Conservation (phyloP, 768 basidiomycete genomes). For the Rhodotorula graminis region DNA sequence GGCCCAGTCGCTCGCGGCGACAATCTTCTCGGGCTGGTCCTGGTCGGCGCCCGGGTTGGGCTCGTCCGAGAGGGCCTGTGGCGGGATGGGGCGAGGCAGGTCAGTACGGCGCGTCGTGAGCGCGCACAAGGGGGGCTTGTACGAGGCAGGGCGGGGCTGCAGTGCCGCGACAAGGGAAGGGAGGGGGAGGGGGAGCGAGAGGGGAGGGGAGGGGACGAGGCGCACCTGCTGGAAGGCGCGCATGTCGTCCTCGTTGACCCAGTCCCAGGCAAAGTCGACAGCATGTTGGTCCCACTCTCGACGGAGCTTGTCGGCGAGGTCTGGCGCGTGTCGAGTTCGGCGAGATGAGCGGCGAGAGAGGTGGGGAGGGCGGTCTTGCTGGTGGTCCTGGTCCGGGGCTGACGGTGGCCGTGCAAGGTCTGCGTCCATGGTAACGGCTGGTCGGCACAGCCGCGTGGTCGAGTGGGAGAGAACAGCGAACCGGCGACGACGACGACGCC, state of each 20-base stretch:
- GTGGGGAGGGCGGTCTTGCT: neutral
- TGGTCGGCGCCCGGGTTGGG: too few species aligned
- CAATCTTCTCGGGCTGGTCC: slow-evolving; percentile 48
- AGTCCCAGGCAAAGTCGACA: slow-evolving; percentile 21
- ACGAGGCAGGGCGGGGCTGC: neutral
- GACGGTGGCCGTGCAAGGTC: neutral
- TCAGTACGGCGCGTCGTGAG: too few species aligned
- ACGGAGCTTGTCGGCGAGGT: neutral
- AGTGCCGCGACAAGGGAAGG: neutral
- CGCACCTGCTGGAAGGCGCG: slow-evolving; percentile 14
- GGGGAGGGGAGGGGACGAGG: neutral
- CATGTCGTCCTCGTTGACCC: slow-evolving; percentile 32
- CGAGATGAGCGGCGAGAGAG: neutral
- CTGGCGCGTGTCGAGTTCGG: too few species aligned
- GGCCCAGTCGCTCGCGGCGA: slow-evolving; percentile 79
- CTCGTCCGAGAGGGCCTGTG: slow-evolving; percentile 21
- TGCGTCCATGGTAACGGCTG: too few species aligned
- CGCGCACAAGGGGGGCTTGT: too few species aligned
- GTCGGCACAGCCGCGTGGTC: too few species aligned
- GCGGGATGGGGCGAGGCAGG: too few species aligned
- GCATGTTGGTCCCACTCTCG: slow-evolving; percentile 14
- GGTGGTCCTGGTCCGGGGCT: neutral
- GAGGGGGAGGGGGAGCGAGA: too few species aligned
- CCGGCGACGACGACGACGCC: too few species aligned
- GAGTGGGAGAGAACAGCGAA: too few species aligned